Base-by-base conservation (phyloP, 345 rosid genomes). In the Eucalyptus cloeziana region DNA sequence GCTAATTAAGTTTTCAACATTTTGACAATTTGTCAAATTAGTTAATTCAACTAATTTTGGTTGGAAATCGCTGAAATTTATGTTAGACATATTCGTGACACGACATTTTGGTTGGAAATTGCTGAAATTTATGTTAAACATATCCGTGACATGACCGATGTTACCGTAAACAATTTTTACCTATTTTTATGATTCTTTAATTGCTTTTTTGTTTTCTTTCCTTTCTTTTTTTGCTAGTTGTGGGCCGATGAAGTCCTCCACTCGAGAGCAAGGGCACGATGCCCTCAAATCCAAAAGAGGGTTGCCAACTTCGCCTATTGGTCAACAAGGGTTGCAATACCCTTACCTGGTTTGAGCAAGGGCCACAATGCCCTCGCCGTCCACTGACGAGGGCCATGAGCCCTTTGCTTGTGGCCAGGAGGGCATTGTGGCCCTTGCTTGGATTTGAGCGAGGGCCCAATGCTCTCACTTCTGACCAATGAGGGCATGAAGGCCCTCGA, bases 131-230 rank as follows among this genome's bases (percentile, higher is more conserved):
- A 52, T 52, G 56, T 1, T 52, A 52, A 4, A 17, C 2, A 52
- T 7, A 52, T 52, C 19, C 3, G 1, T 21, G 62, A 24, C 0
- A 56, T 0, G 6, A 56, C 6, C 3, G 3, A 13, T 56, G 62
- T 24, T 56, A 4, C 1, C 3, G 3, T 22, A 56, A 10, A 56
- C 6, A 22, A 24, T 24, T 56, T 56, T 56, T 2, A 19, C 10
- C 58, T 52, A 3, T 56, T 56, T 56, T 56, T 22, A 3, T 4
- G 0, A 22, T 56, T 56, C 6, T 9, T 56, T 52, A 52, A 19
- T 56, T 56, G 10, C 62, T 10, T 24, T 56, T 56, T 56, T 56
- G 12, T 56, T 56, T 56, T 56, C 5, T 56, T 56, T 56, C 5
- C 6, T 22, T 56, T 56, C 3, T 56, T 56, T 52, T 56, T 56